Evolutionary conservation across 2,329 filamentous ascomycete genomes (phyloP).

Genomic region (Verticillium tricorpus): DNA sequence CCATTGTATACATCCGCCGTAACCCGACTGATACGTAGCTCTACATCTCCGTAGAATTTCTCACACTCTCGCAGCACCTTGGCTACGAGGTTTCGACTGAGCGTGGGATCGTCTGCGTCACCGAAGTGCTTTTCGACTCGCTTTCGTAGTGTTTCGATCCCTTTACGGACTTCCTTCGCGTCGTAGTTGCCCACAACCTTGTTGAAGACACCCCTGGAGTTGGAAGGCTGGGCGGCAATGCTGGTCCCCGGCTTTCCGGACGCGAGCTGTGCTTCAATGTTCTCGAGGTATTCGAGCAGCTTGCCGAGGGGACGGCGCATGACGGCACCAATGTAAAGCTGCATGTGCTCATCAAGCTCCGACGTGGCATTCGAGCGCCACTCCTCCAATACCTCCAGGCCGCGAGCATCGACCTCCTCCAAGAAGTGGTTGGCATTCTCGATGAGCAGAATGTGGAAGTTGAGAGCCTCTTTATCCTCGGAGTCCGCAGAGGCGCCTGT

Average conservation of each 20-base stretch:
- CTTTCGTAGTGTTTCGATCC: slow-evolving; percentile 85
- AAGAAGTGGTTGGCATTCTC: slow-evolving; percentile 99
- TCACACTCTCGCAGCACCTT: slow-evolving; percentile 59
- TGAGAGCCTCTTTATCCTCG: slow-evolving; percentile 94
- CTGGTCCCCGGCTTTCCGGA: slow-evolving; percentile 53
- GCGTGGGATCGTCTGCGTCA: slow-evolving; percentile 70
- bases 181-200: slow-evolving; percentile 81
- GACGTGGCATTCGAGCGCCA: slow-evolving; percentile 75
- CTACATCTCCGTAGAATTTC: slow-evolving; percentile 57
- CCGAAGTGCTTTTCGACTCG: slow-evolving; percentile 97
- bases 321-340: slow-evolving; percentile 79
- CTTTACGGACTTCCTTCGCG: slow-evolving; percentile 77
- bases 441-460: slow-evolving; percentile 94
- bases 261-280: slow-evolving; percentile 69
- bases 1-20: slow-evolving; percentile 61
- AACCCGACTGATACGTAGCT: slow-evolving; percentile 54
- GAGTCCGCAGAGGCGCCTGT: slow-evolving; percentile 43
- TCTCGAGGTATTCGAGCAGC: slow-evolving; percentile 86
- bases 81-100: slow-evolving; percentile 54
- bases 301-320: slow-evolving; percentile 87
- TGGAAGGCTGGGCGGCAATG: slow-evolving; percentile 76
- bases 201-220: slow-evolving; percentile 78
- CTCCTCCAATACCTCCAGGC: slow-evolving; percentile 71
- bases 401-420: slow-evolving; percentile 77
- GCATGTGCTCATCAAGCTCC: slow-evolving; percentile 83